These are phyloP conservation scores for Tricholoma saponaceum DNA, from an alignment of 768 basidiomycete genomes.

Conservation along the genomic window DNA sequence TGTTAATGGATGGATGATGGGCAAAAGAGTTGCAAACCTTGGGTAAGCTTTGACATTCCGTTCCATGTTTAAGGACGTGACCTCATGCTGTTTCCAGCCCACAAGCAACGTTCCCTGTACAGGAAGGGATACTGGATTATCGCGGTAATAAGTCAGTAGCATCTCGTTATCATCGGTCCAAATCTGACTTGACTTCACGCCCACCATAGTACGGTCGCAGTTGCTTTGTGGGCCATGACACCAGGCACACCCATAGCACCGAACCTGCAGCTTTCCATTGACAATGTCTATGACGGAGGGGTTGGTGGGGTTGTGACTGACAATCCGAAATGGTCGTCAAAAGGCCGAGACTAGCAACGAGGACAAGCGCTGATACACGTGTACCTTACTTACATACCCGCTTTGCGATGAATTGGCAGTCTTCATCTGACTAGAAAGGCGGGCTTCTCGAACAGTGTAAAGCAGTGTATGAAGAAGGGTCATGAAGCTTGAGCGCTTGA, in stretches of 20 bases:
- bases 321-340: constrained; percentile 55
- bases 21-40: constrained; percentile 69
- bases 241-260: constrained; percentile 43
- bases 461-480: no score
- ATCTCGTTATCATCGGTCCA: not conserved
- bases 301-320: constrained; percentile 51
- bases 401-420: no score
- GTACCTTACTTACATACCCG: no score
- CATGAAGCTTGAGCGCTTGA: no score
- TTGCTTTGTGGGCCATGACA: constrained; percentile 70
- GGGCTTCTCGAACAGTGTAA: no score
- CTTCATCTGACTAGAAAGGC: no score
- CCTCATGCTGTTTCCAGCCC: constrained; percentile 38
- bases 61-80: not conserved
- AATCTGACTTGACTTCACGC: not conserved
- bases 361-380: no score
- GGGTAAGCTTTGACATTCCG: constrained; percentile 38
- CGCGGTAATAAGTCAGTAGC: constrained; percentile 60
- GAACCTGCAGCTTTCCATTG: constrained; percentile 48
- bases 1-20: constrained; percentile 90
- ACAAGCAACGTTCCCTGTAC: constrained; percentile 79
- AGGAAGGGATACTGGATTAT: constrained; percentile 75
- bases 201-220: constrained; percentile 43
- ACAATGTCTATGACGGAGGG: constrained; percentile 61
- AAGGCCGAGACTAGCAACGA: constrained; percentile 19